Evolutionary conservation across 2,329 filamentous ascomycete species (phyloP).

Genomic region (Magnaporthiopsis incrustans): DNA sequence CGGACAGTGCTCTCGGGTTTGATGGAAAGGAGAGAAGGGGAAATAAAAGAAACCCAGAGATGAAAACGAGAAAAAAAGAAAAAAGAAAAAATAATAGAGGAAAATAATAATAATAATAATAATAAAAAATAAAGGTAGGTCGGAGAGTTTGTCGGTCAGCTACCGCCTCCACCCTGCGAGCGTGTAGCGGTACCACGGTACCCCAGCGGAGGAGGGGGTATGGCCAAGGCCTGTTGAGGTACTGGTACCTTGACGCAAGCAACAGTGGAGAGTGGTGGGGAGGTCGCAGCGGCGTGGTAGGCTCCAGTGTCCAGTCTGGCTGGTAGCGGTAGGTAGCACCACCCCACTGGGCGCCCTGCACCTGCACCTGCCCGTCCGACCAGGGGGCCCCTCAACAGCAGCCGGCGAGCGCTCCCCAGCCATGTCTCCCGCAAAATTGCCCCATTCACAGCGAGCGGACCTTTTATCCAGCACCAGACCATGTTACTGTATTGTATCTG

Average conservation of each 20-base stretch:
- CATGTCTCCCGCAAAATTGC: too few relatives aligned
- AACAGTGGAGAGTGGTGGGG: background rate
- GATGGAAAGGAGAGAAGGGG: background rate
- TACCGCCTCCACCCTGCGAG: background rate
- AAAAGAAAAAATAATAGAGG: background rate
- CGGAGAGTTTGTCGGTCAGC: constrained; percentile 7
- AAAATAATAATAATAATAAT: background rate
- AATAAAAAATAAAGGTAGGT: constrained; percentile 2
- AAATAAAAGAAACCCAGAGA: background rate
- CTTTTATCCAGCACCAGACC: too few relatives aligned
- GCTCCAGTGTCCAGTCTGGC: background rate
- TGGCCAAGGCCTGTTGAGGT: constrained; percentile 4
- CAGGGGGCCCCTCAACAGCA: too few relatives aligned
- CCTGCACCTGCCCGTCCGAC: too few relatives aligned
- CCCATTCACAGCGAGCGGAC: too few relatives aligned
- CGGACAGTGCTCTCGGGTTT: background rate
- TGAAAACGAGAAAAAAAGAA: background rate
- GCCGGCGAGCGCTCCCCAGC: too few relatives aligned
- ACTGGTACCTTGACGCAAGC: constrained; percentile 4
- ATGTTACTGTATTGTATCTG: too few relatives aligned
- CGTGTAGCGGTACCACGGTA: too few relatives aligned
- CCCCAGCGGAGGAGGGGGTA: background rate
- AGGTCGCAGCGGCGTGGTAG: background rate
- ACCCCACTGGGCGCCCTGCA: too few relatives aligned
- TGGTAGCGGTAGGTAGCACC: too few relatives aligned